These are phyloP conservation scores for Pseudopyrenochaeta lycopersici DNA, from an alignment of 2,329 filamentous ascomycete genomes.

Conservation along the genomic window DNA sequence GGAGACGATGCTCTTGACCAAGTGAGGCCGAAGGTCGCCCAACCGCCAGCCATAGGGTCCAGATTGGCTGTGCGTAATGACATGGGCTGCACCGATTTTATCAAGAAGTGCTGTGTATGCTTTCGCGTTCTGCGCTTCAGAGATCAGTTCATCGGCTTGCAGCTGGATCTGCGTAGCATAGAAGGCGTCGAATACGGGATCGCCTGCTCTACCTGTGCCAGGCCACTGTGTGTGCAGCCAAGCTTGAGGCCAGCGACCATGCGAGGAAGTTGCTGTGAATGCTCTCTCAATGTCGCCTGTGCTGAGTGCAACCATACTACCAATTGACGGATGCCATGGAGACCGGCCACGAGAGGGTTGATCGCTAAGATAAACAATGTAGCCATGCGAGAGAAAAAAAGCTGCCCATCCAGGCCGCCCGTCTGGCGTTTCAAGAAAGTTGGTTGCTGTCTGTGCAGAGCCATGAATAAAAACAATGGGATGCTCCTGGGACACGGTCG, in stretches of 20 bases:
- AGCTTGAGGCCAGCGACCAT: slow-evolving; percentile 53
- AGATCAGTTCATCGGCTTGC: slow-evolving; percentile 34
- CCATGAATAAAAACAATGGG: slow-evolving; percentile 43
- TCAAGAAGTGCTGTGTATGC: slow-evolving; percentile 57
- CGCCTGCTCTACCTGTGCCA: slow-evolving; percentile 49
- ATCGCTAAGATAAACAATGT: slow-evolving; percentile 60
- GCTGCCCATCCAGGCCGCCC: slow-evolving; percentile 60
- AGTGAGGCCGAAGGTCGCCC: slow-evolving; percentile 58
- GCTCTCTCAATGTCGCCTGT: slow-evolving; percentile 33
- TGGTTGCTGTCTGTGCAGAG: slow-evolving; percentile 39
- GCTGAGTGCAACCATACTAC: slow-evolving; percentile 22
- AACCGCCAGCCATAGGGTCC: slow-evolving; percentile 57
- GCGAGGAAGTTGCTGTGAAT: slow-evolving; percentile 40
- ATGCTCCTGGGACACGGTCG: background rate
- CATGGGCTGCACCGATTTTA: slow-evolving; percentile 52
- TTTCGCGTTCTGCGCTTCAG: slow-evolving; percentile 45
- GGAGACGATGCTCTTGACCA: slow-evolving; percentile 60
- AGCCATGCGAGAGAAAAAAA: slow-evolving; percentile 57
- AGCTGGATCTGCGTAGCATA: slow-evolving; percentile 55
- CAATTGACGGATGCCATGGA: slow-evolving; percentile 49
- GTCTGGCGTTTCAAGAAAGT: slow-evolving; percentile 58
- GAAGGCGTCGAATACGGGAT: slow-evolving; percentile 61
- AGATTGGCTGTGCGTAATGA: slow-evolving; percentile 63
- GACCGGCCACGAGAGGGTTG: slow-evolving; percentile 58
- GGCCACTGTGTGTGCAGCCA: slow-evolving; percentile 56